Percentiles rank a stretch among this genome's conserved stretches.
Evolutionary conservation across 2,329 filamentous ascomycete species (phyloP).

Genomic region (Alternaria sp.): DNA sequence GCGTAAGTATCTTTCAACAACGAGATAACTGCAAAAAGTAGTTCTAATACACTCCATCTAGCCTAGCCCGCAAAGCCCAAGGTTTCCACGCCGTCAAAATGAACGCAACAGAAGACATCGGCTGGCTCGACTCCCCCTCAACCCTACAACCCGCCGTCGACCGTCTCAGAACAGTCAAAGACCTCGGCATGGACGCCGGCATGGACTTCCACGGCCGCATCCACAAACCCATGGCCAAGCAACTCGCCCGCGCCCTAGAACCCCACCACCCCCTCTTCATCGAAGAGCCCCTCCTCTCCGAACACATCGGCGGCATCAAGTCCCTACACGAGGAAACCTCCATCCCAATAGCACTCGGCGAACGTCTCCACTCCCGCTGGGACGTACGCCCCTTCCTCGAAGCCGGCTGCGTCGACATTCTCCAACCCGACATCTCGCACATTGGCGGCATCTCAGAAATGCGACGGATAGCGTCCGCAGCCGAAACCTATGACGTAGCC

Average conservation of each 20-base stretch:
- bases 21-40: neutral
- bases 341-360: slow-evolving; percentile 74
- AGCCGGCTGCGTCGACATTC: slow-evolving; percentile 70
- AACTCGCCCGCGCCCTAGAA: slow-evolving; percentile 72
- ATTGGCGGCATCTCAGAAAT: slow-evolving; percentile 77
- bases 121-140: slow-evolving; percentile 77
- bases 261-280: slow-evolving; percentile 77
- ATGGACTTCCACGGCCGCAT: slow-evolving; percentile 81
- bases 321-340: slow-evolving; percentile 65
- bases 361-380: slow-evolving; percentile 76
- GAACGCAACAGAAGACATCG: slow-evolving; percentile 79
- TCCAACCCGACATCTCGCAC: slow-evolving; percentile 77
- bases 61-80: slow-evolving; percentile 65
- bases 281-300: slow-evolving; percentile 75
- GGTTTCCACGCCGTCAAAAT: slow-evolving; percentile 76
- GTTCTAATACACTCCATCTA: slow-evolving; percentile 35
- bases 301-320: slow-evolving; percentile 72
- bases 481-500: slow-evolving; percentile 76
- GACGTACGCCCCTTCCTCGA: slow-evolving; percentile 77
- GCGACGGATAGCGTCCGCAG: slow-evolving; percentile 73
- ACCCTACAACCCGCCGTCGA: slow-evolving; percentile 70
- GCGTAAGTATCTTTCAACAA: slow-evolving; percentile 58
- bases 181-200: slow-evolving; percentile 74
- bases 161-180: slow-evolving; percentile 72
- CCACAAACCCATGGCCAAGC: slow-evolving; percentile 83